Base-by-base conservation (phyloP, 2,329 filamentous ascomycete species). In the Stylonectria norvegica region DNA sequence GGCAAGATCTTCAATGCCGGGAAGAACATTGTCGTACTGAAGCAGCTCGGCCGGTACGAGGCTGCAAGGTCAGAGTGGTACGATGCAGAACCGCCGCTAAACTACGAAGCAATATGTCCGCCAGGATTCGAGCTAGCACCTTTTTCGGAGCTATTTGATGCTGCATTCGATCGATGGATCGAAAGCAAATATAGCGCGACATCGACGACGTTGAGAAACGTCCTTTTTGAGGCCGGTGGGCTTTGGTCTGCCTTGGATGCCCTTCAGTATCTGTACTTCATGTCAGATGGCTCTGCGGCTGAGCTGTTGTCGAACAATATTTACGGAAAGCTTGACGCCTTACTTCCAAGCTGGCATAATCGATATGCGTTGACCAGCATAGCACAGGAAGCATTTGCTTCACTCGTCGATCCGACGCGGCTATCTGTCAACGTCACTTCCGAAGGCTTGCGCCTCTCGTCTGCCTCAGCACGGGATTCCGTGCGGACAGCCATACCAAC, bases 11-110 rank as follows among this genome's bases (percentile, higher is more conserved):
- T 95, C 55, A 89, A 83, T 1, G 83, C 88, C 2, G 91, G 91
- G 0, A 96, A 96, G 64, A 94, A 85, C 53, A 83, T 93, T 40
- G 79, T 93, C 1, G 85, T 96, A 31, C 67, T 96, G n/a, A 83
- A 83, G 45, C 78, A 84, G 34, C 70, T 95, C 9, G 79, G 81
- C 28, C 71, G 75, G 40, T 71, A 76, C 44, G 60, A 69, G 34
- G 53, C 64, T 34, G 57, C 53, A 41, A 60, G 57, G 59, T 50
- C 47, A 3, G 42, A 53, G 4, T 53, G 45, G 34, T 36, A 40
- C 42, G 63, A 45, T 29, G 61, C 43, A 37, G 75, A 73, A 47
- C 72, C 67, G 22, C 64, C 52, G 11, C 62, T 88, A n/a, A 70
- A 78, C 27, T 81, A 81, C 44, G 69, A 75, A 1, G 63, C 69